Conservation (phyloP, 2,329 filamentous ascomycete genomes). For the Colletotrichum ledebouriae region DNA sequence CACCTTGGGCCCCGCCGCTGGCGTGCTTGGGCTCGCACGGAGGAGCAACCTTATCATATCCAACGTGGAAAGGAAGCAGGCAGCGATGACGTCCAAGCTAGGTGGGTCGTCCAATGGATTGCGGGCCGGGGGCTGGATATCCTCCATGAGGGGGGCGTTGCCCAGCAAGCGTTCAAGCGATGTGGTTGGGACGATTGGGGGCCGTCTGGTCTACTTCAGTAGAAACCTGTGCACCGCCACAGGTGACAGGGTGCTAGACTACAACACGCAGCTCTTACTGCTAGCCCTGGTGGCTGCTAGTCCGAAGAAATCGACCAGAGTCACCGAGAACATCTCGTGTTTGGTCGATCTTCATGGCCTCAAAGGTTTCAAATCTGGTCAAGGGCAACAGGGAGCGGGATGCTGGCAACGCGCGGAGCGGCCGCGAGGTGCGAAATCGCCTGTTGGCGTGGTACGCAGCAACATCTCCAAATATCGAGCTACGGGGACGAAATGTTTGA, state of each 20-base stretch:
- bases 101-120: conserved; percentile 34
- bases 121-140: conserved; percentile 27
- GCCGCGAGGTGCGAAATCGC: background rate
- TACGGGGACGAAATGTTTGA: conserved; percentile 6
- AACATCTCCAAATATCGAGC: background rate
- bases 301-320: background rate
- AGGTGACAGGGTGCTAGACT: conserved; percentile 3
- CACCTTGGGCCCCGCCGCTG: background rate
- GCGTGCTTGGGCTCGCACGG: conserved; percentile 7
- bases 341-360: background rate
- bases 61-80: background rate
- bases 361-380: background rate
- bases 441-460: conserved; percentile 9
- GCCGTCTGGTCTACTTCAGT: background rate
- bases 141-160: conserved; percentile 1
- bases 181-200: conserved; percentile 30
- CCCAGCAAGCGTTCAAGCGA: too few species aligned
- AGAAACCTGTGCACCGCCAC: conserved; percentile 37
- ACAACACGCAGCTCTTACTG: too few species aligned
- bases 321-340: background rate
- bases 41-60: background rate
- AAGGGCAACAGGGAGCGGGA: background rate
- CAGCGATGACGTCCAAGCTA: conserved; percentile 29
- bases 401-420: background rate
- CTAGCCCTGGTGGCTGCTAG: background rate